Conservation (phyloP, 345 rosid species). For the Gynandropsis gynandra region DNA sequence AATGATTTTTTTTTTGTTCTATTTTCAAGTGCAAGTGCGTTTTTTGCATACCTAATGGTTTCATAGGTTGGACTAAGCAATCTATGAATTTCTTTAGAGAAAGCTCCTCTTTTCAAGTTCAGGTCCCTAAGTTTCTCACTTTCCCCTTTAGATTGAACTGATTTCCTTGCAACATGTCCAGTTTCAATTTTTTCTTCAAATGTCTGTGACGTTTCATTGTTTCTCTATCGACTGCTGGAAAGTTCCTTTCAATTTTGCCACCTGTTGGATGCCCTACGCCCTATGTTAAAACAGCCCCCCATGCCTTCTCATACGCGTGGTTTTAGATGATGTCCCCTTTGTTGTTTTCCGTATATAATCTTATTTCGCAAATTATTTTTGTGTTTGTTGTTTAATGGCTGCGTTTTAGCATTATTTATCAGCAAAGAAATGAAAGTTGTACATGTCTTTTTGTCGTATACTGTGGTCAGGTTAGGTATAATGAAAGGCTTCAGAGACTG, state of each 20-base stretch:
- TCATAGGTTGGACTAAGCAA: neutral
- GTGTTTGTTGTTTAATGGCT: neutral
- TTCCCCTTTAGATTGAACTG: too few species aligned
- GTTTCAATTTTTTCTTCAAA: too few species aligned
- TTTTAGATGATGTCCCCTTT: neutral
- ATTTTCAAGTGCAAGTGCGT: neutral
- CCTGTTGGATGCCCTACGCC: too few species aligned
- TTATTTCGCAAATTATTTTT: neutral
- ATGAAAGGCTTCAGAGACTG: constrained; percentile 87
- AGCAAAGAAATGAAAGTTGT: neutral
- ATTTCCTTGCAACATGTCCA: too few species aligned
- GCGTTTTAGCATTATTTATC: neutral
- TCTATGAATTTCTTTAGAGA: neutral
- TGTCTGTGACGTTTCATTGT: too few species aligned
- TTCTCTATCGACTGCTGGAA: too few species aligned
- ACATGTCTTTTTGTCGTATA: constrained; percentile 2
- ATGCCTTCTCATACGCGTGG: too few species aligned
- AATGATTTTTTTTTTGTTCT: neutral
- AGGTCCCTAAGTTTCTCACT: neutral
- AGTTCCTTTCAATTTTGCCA: too few species aligned
- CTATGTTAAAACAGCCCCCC: too few species aligned
- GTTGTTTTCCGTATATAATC: neutral
- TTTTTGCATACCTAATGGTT: neutral
- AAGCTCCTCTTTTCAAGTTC: too few species aligned
- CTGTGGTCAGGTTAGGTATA: constrained; percentile 14